phyloP scores from a whole-genome alignment of 495 filamentous ascomycete genomes.

The Lentithecium fluviatile region DNA sequence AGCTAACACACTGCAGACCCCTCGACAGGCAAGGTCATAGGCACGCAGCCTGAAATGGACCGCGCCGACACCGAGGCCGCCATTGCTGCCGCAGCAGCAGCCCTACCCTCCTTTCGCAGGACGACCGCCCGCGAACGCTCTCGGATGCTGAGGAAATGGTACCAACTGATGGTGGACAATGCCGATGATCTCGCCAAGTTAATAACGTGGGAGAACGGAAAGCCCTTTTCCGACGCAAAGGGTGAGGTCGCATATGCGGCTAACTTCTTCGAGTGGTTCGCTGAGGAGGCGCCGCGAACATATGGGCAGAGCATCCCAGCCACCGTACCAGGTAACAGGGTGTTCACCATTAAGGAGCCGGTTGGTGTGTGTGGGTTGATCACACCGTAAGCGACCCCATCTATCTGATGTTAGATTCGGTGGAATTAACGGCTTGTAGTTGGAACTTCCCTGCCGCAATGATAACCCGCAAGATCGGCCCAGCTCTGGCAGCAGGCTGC shows the following conservation, averaged over 20 bases:
- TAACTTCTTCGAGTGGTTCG: conserved; percentile 76
- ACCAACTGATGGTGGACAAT: conserved; percentile 84
- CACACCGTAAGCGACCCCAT: conserved; percentile 57
- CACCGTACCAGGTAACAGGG: conserved; percentile 46
- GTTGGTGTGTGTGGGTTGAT: conserved; percentile 93
- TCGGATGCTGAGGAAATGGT: conserved; percentile 79
- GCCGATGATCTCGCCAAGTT: conserved; percentile 82
- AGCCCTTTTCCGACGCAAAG: conserved; percentile 68
- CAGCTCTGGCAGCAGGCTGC: conserved; percentile 57
- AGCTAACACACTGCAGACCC: conserved; percentile 57
- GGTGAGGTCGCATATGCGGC: conserved; percentile 72
- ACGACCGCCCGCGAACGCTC: conserved; percentile 75
- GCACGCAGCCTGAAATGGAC: conserved; percentile 78
- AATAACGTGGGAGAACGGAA: conserved; percentile 84
- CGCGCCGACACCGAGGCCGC: conserved; percentile 71
- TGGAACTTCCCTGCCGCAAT: conserved; percentile 51
- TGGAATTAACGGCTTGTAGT: conserved; percentile 13
- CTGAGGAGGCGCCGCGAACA: conserved; percentile 67
- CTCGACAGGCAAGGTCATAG: conserved; percentile 73
- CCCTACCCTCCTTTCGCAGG: conserved; percentile 71
- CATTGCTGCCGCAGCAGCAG: conserved; percentile 71
- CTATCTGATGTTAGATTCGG: too few relatives aligned
- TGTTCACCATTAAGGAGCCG: conserved; percentile 59
- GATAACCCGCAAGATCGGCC: conserved; percentile 48
- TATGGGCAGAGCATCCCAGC: conserved; percentile 71